phyloP scores from a whole-genome alignment of 2,329 filamentous ascomycete genomes.

The Sphaceloma murrayae region DNA sequence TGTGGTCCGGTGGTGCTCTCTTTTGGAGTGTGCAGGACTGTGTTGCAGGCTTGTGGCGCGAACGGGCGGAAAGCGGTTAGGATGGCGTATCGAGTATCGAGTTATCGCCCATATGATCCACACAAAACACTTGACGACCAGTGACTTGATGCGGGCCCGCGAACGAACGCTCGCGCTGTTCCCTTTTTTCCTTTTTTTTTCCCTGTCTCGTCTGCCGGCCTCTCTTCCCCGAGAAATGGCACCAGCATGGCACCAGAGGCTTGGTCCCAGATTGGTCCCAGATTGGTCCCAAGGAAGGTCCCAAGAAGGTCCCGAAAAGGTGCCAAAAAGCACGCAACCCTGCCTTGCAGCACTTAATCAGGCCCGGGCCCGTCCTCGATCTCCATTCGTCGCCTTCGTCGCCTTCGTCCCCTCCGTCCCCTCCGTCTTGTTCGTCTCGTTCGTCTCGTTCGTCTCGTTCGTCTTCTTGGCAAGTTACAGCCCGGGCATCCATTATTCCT shows the following conservation, averaged over 20 bases:
- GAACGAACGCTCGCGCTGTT: neutral
- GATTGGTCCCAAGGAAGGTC: too few species aligned
- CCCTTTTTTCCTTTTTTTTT: neutral
- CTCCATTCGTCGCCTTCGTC: neutral
- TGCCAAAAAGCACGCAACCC: conserved; percentile 14
- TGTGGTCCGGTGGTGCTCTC: neutral
- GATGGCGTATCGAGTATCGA: neutral
- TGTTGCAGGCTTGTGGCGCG: conserved; percentile 6
- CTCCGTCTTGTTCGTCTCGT: too few species aligned
- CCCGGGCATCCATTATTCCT: too few species aligned
- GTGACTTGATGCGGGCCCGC: too few species aligned
- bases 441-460: too few species aligned
- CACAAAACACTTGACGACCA: conserved; percentile 1
- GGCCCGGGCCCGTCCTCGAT: conserved; percentile 8
- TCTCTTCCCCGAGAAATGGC: neutral
- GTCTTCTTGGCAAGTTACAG: too few species aligned
- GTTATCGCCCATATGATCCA: conserved; percentile 9
- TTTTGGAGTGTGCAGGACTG: conserved; percentile 1
- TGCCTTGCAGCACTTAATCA: conserved; percentile 10
- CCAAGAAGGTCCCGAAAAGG: neutral
- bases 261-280: too few species aligned
- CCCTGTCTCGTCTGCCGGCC: conserved; percentile 8
- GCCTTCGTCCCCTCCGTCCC: too few species aligned
- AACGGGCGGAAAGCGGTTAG: conserved; percentile 12
- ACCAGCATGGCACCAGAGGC: neutral